Evolutionary conservation across 106 monocot species (phyloP), one percentile per base, ranked within the genome.

Genomic region (Dioscorea dumetorum): DNA sequence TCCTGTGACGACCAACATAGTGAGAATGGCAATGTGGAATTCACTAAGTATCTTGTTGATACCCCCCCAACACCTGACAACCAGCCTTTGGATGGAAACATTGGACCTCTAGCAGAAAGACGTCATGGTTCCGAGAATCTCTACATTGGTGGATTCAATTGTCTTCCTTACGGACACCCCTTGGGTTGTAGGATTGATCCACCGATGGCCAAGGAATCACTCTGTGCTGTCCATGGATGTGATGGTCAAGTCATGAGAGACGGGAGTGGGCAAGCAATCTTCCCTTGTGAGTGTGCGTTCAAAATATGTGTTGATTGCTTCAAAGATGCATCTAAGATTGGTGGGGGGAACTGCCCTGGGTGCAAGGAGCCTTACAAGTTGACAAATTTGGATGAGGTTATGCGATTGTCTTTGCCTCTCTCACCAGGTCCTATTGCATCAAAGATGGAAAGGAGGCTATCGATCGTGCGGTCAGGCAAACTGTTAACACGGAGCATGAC

Each of bases 221-320:
- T 62, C 2, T 92, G 91, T 61, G 61, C 75, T 5, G 68, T 92
- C 56, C 68, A 69, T 33, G 88, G 87, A 0, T 92, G 91, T 58
- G 84, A 92, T 53, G 66, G 69, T 16, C 85, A 88, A 69, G 80
- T 88, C 60, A 92, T 88, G 85, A 76, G 69, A 13, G 88, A 92
- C 17, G 88, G 84, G 65, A 66, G 77, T 9, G 88, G 91, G 16
- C 60, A 72, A 8, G 91, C 88, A 52, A 80, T 92, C 32, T 78
- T 85, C 22, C 91, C 91, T 9, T 92, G 91, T 33, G 91, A 88
- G 49, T 92, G 91, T 22, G 85, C 74, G 59, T 91, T 91, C 68
- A 91, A 91, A 76, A 91, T 91, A 33, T 91, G 90, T 51, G 65
- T 75, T 13, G 90, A 91, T 12, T 91, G 90, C 76, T 91, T 87